A percentile compares a stretch with the other conserved stretches of the same genome.
Conservation (phyloP, 495 filamentous ascomycete genomes). For the Bathelium albidoporum region DNA sequence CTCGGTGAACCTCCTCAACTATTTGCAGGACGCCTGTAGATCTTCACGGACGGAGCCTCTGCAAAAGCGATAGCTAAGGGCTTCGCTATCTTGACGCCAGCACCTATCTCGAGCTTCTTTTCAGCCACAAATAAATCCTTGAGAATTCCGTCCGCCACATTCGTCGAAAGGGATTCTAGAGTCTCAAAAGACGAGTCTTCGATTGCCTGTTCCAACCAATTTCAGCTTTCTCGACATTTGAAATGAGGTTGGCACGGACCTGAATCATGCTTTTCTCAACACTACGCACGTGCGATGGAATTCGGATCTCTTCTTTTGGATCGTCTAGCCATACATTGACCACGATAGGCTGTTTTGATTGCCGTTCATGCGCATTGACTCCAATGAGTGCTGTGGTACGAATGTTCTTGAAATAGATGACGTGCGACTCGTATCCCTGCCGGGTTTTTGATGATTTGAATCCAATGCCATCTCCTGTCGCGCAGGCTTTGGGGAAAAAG, state of each 20-base stretch:
- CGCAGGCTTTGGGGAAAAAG: slow-evolving; percentile 25
- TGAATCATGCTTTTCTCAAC: neutral
- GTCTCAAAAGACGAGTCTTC: slow-evolving; percentile 52
- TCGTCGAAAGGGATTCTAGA: slow-evolving; percentile 47
- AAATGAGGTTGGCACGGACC: neutral
- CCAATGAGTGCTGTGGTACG: slow-evolving; percentile 51
- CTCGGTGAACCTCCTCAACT: neutral
- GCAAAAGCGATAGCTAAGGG: slow-evolving; percentile 22
- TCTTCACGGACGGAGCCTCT: slow-evolving; percentile 22
- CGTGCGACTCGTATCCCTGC: slow-evolving; percentile 25
- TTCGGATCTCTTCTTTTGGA: slow-evolving; percentile 11
- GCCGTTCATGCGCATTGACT: slow-evolving; percentile 49
- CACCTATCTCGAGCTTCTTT: neutral
- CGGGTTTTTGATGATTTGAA: neutral
- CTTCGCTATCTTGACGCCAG: slow-evolving; percentile 32
- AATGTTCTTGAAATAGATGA: slow-evolving; percentile 32
- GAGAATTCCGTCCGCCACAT: slow-evolving; percentile 35
- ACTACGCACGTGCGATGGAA: neutral
- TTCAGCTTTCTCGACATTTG: neutral
- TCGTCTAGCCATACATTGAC: slow-evolving; percentile 45
- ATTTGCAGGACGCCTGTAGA: slow-evolving; percentile 8
- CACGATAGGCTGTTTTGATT: slow-evolving; percentile 47
- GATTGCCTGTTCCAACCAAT: slow-evolving; percentile 22
- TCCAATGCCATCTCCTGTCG: slow-evolving; percentile 27
- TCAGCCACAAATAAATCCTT: slow-evolving; percentile 1